Base-by-base conservation (phyloP, 352 stramenopile species). In the Pythium phragmiticola region DNA sequence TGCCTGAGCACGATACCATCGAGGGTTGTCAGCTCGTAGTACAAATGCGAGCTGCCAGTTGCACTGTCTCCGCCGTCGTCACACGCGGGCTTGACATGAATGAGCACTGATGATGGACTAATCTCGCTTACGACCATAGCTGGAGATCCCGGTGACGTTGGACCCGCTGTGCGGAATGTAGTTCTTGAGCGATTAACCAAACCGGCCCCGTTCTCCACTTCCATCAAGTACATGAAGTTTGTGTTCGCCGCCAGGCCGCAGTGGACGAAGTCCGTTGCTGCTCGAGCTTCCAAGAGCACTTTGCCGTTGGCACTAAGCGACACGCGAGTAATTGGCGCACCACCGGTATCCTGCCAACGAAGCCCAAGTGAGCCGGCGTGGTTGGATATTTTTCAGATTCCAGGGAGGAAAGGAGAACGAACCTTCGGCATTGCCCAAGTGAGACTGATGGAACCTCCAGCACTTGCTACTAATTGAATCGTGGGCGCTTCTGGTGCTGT, bases 181-280 rank as follows among this genome's bases (percentile, higher is more conserved):
- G 41, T 57, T 6, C 46, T 69, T 3, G 55, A 47, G 34, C 57
- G 68, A 41, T 59, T 72, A 5, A 66, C n/a, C 41, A 74, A 55
- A 2, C 79, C 79, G 4, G 50, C 60, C 0, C 52, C 33, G 51
- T 88, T 88, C 52, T 84, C 73, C 17, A 86, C 68, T 46, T 82
- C 75, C 17, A 88, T 57, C 34, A 62, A 57, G 42, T 83, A 88
- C 1, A 70, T 63, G 49, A 78, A 84, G 7, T 65, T 64, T 0
- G 54, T 72, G 21, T 49, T 68, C 0, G 54, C 6, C 2, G 16
- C 7, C 19, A 86, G 52, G 7, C 57, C 66, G 45, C 79, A 88
- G 47, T 86, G 68, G 11, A 60, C 71, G 23, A 77, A 88, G 0
- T 23, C 65, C 0, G 62, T 65, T 3, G 39, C 72, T 11, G 30